phyloP scores from a whole-genome alignment of 106 monocot genomes.

The Allium sativum region DNA sequence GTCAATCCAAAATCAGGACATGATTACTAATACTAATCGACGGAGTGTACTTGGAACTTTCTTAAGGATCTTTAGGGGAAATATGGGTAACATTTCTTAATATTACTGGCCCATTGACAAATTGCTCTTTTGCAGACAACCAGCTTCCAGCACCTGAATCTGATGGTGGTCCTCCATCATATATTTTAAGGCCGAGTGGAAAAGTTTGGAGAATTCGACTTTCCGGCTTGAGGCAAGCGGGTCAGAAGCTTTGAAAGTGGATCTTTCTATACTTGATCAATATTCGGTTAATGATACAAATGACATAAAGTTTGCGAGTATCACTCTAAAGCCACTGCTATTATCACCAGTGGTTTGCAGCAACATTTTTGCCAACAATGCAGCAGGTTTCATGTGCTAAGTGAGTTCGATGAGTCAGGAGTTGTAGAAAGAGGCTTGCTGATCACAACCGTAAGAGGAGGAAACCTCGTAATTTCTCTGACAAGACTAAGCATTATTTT shows the following conservation, averaged over 20 bases:
- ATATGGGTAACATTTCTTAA: slow-evolving; percentile 79
- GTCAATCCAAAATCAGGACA: slow-evolving; percentile 17
- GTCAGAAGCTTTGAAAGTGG: no score
- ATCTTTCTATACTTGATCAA: no score
- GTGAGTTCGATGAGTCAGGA: slow-evolving; percentile 19
- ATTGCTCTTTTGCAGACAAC: slow-evolving; percentile 90
- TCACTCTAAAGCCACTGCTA: slow-evolving; percentile 34
- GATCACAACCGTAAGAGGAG: slow-evolving; percentile 30
- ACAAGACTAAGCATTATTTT: not conserved
- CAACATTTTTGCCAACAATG: slow-evolving; percentile 45
- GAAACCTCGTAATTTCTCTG: slow-evolving; percentile 6
- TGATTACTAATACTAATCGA: slow-evolving; percentile 12
- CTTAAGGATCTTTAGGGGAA: slow-evolving; percentile 68
- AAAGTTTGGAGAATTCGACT: no score
- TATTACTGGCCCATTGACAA: slow-evolving; percentile 85
- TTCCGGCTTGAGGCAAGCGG: no score
- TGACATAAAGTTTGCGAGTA: slow-evolving; percentile 38
- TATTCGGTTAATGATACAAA: no score
- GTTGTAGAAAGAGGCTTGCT: slow-evolving; percentile 21
- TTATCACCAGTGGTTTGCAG: slow-evolving; percentile 10
- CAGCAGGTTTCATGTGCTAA: slow-evolving; percentile 32
- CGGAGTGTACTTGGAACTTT: slow-evolving; percentile 72
- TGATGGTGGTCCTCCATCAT: slow-evolving; percentile 74
- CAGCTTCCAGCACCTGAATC: slow-evolving; percentile 65
- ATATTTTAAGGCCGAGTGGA: slow-evolving; percentile 79